Evolutionary conservation across 176 grass and related monocot species (phyloP).

Genomic region (Cenchrus americanus): DNA sequence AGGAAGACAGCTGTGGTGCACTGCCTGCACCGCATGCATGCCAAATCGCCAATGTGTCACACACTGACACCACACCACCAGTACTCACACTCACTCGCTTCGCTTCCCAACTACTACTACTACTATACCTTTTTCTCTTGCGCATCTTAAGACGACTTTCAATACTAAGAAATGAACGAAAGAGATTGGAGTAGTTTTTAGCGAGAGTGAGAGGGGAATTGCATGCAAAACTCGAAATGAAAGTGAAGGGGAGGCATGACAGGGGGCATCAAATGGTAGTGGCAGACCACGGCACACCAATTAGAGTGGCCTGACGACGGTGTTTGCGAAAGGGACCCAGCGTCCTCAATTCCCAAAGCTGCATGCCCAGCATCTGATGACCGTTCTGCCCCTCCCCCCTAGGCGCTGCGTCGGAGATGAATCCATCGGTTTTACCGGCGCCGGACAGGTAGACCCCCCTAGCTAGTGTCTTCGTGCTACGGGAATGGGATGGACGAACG

Average conservation of each 20-base stretch:
- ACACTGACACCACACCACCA: conserved; percentile 9
- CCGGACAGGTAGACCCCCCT: background rate
- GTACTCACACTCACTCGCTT: background rate
- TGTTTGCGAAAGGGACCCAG: conserved; percentile 44
- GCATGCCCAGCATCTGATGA: conserved; percentile 30
- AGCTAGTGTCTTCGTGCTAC: conserved; percentile 15
- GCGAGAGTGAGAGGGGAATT: background rate
- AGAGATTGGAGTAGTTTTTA: too few species aligned
- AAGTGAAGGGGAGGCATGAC: conserved; percentile 7
- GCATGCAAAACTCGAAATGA: background rate
- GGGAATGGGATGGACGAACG: conserved; percentile 20
- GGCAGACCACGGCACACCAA: conserved; percentile 62
- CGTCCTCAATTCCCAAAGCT: conserved; percentile 49
- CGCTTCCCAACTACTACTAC: background rate
- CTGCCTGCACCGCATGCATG: conserved; percentile 8
- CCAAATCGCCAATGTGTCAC: conserved; percentile 21
- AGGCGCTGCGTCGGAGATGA: background rate
- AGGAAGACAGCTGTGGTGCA: conserved; percentile 52
- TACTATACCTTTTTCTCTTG: background rate
- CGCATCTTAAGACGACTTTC: background rate
- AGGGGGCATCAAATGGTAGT: conserved; percentile 40
- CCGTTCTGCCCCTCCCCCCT: conserved; percentile 16
- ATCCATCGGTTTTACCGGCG: background rate
- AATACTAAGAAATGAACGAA: background rate
- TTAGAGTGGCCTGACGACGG: conserved; percentile 49